Base-by-base conservation (phyloP, 768 basidiomycete species). In the Rhodotorula babjevae region DNA sequence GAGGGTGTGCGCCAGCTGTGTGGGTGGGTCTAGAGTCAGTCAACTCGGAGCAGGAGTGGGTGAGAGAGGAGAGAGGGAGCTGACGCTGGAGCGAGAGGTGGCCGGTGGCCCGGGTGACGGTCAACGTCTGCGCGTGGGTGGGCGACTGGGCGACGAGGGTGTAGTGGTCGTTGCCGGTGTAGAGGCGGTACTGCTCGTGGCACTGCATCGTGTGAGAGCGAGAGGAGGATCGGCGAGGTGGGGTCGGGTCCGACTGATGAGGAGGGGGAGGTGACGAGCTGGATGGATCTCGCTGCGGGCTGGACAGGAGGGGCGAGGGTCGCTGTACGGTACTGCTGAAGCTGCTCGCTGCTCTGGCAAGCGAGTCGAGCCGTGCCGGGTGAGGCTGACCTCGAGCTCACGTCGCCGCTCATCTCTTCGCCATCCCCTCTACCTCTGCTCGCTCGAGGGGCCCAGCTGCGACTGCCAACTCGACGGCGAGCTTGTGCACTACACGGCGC, bases 71-170 rank as follows among this genome's bases (percentile, higher is more conserved):
- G 63, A 27, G 25, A 33, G 16, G n/a, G 21, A 25, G 75, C 83
- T 64, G 64, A 84, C 84, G 77, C 65, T 81, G 80, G 67, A 84
- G 63, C 33, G 78, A 68, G 77, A 84, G 80, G 44, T 78, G 57
- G 19, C 80, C 80, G 1, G 80, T 80, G 46, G 77, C 74, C 11
- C 84, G 69, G 57, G 82, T 79, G 31, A 84, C 78, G 55, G 78
- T 76, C 61, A 84, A 73, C 27, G 80, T 81, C 76, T 83, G 50
- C 1, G 59, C 64, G 52, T 69, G 56, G 27, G 5, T 2, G 44
- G 69, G 74, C 10, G 63, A 61, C 31, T 77, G 74, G 10, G 60
- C 75, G 50, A 78, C 64, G 42, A 78, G 63, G 25, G 74, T 65
- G 68, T 78, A 78, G 29, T 68, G 61, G 18, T 75, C 73, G 11